Evolutionary conservation across 2,329 filamentous ascomycete genomes (phyloP).

Genomic region (Pestalotiopsis sp.): DNA sequence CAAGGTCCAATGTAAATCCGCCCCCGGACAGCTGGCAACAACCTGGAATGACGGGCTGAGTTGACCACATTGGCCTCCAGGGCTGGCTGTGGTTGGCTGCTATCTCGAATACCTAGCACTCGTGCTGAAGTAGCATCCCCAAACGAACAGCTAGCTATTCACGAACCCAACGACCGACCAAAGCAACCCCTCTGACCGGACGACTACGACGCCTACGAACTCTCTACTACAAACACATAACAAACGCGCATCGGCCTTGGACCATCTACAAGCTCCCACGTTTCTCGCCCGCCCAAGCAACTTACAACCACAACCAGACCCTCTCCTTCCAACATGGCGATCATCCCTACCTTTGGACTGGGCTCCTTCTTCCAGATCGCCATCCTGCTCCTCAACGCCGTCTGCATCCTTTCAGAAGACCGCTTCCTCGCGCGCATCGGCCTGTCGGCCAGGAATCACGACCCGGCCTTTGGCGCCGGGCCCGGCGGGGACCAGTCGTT

Average conservation of each 20-base stretch:
- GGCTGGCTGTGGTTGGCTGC: neutral
- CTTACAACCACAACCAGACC: neutral
- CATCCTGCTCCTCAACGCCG: slow-evolving; percentile 88
- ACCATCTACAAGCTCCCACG: neutral
- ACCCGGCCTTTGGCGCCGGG: slow-evolving; percentile 76
- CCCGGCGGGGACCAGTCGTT: slow-evolving; percentile 67
- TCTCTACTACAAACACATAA: neutral
- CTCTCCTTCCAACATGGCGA: slow-evolving; percentile 57
- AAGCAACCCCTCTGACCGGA: neutral
- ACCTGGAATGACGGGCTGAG: neutral
- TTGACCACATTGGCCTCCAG: neutral
- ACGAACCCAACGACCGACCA: neutral
- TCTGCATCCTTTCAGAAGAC: slow-evolving; percentile 92
- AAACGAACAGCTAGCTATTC: neutral
- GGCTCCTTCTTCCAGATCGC: slow-evolving; percentile 40
- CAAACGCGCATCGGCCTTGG: neutral
- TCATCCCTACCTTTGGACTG: slow-evolving; percentile 74
- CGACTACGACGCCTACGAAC: neutral
- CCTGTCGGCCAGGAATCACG: slow-evolving; percentile 69
- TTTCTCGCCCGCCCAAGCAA: neutral
- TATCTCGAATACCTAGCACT: neutral
- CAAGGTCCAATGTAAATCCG: slow-evolving; percentile 8
- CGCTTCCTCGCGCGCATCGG: slow-evolving; percentile 89
- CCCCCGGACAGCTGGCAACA: slow-evolving; percentile 3
- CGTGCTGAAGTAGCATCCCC: neutral